phyloP scores from a whole-genome alignment of 345 rosid genomes.

The Lumnitzera littorea region DNA sequence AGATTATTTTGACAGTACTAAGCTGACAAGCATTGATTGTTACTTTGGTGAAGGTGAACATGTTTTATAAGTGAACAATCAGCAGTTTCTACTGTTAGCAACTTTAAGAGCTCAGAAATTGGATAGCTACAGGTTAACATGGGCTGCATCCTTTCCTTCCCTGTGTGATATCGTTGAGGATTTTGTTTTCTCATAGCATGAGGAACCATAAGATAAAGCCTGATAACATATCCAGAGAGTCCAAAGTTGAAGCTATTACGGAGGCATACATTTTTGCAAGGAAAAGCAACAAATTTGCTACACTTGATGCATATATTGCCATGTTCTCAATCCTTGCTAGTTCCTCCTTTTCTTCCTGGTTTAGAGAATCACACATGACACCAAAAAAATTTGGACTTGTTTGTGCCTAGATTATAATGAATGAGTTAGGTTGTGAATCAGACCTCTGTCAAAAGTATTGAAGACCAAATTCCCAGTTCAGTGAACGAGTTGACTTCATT shows the following conservation, averaged over 20 bases:
- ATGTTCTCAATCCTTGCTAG: conserved; percentile 22
- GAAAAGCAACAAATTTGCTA: conserved; percentile 38
- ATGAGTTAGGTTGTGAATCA: too few species aligned
- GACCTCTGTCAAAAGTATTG: conserved; percentile 28
- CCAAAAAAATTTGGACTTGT: too few species aligned
- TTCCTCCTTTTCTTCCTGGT: conserved; percentile 23
- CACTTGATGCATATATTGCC: conserved; percentile 33
- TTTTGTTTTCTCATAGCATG: conserved; percentile 31
- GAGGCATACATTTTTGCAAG: conserved; percentile 30
- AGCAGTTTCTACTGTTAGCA: too few species aligned
- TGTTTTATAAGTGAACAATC: too few species aligned
- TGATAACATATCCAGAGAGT: conserved; percentile 33
- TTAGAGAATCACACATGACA: not conserved
- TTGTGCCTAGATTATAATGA: too few species aligned
- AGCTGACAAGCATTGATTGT: too few species aligned
- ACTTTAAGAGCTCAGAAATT: too few species aligned
- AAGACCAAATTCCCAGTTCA: conserved; percentile 36
- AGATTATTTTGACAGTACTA: too few species aligned
- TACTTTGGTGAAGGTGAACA: too few species aligned
- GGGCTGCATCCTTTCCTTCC: conserved; percentile 49
- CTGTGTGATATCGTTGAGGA: conserved; percentile 31
- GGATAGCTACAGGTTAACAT: conserved; percentile 13
- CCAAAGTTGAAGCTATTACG: conserved; percentile 32
- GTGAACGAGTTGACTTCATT: conserved; percentile 35
- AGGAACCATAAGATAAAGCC: conserved; percentile 43